Percentiles rank a stretch among this genome's conserved stretches.
phyloP scores from a whole-genome alignment of 805 yeast species.

The Lipomyces chichibuensis region DNA sequence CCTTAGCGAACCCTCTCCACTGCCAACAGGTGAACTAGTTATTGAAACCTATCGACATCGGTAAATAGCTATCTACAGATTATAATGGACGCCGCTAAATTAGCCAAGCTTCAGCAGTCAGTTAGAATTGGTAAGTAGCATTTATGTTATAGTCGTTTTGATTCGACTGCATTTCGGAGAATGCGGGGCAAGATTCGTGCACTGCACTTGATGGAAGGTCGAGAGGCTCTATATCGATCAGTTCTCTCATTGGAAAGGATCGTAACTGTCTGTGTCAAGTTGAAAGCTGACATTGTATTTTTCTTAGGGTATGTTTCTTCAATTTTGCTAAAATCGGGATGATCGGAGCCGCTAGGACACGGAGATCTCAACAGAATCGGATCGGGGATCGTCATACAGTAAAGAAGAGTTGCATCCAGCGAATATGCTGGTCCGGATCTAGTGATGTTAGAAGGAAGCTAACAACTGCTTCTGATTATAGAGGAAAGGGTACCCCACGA shows the following conservation, averaged over 20 bases:
- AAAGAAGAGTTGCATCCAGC: neutral
- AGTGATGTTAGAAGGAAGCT: neutral
- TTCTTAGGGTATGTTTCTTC: neutral
- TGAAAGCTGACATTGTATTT: neutral
- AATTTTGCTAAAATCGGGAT: neutral
- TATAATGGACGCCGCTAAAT: conserved; percentile 60
- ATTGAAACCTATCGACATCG: neutral
- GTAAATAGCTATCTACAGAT: neutral
- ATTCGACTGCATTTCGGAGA: neutral
- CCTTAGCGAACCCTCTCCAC: neutral
- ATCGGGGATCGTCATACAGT: too few relatives aligned
- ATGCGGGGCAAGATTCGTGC: neutral
- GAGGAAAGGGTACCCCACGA: conserved; percentile 71
- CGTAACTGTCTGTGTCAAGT: neutral
- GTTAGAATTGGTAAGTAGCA: conserved; percentile 70
- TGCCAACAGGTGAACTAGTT: neutral
- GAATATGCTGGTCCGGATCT: neutral
- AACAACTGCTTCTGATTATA: conserved; percentile 10
- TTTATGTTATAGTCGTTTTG: neutral
- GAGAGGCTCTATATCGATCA: neutral
- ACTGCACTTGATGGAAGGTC: too few relatives aligned
- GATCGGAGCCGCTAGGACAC: neutral
- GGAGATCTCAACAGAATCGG: neutral
- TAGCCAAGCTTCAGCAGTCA: conserved; percentile 80
- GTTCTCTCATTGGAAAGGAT: neutral